phyloP scores from a whole-genome alignment of 768 basidiomycete species.

The Mycena sanguinolenta region DNA sequence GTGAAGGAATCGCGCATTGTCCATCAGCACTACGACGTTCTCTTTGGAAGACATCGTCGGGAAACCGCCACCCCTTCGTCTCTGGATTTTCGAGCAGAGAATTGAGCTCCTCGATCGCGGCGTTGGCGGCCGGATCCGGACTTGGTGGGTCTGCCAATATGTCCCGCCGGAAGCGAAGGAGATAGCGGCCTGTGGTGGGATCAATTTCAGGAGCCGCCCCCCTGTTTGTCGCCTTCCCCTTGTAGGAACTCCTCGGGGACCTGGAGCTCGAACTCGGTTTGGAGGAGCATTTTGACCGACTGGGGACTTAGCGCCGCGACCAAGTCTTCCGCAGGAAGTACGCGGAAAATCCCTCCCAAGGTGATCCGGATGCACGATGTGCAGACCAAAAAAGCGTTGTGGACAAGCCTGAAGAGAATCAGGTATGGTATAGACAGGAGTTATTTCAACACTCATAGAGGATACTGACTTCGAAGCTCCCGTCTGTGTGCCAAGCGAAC shows the following conservation, averaged over 20 bases:
- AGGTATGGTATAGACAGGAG: not conserved
- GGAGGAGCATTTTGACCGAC: constrained; percentile 1
- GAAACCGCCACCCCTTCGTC: constrained; percentile 15
- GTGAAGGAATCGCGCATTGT: constrained; percentile 21
- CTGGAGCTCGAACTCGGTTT: constrained; percentile 5
- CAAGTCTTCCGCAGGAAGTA: constrained; percentile 9
- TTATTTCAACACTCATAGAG: no score
- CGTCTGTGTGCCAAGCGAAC: constrained; percentile 24
- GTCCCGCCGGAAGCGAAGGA: constrained; percentile 15
- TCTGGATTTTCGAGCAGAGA: not conserved
- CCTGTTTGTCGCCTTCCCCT: not conserved
- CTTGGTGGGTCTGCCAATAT: constrained; percentile 16
- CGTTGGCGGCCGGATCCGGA: constrained; percentile 14
- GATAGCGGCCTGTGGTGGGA: not conserved
- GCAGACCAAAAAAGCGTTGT: constrained; percentile 14
- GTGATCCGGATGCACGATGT: constrained; percentile 9
- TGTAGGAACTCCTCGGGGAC: constrained; percentile 21
- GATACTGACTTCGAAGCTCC: constrained; percentile 1
- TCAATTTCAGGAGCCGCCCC: constrained; percentile 1
- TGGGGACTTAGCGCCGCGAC: not conserved
- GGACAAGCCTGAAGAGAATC: not conserved
- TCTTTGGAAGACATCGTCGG: constrained; percentile 13
- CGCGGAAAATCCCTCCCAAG: constrained; percentile 18
- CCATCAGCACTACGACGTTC: constrained; percentile 15
- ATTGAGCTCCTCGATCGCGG: constrained; percentile 13